Evolutionary conservation across 1,139 yeast genomes (phyloP).

Genomic region (Lipomyces yarrowii): DNA sequence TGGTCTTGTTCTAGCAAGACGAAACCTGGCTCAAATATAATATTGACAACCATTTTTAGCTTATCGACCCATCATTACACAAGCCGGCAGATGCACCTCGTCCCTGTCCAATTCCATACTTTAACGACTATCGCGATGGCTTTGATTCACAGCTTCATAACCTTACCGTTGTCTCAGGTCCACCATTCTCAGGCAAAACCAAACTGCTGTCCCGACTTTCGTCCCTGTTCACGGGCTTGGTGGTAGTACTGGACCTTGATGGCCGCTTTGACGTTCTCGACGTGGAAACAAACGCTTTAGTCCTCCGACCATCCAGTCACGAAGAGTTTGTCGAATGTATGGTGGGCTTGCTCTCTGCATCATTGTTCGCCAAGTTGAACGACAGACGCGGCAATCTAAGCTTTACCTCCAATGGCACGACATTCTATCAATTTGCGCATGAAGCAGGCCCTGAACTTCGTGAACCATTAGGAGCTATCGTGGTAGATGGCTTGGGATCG

Average conservation of each 20-base stretch:
- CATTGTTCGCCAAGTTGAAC: constrained; percentile 9
- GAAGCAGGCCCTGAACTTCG: background rate
- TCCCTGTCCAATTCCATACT: constrained; percentile 2
- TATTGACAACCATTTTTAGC: background rate
- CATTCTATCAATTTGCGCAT: background rate
- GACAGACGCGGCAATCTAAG: background rate
- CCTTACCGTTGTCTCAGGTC: constrained; percentile 19
- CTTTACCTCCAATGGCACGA: background rate
- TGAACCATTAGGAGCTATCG: constrained; percentile 4
- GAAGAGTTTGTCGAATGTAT: constrained; percentile 4
- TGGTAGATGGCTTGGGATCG: constrained; percentile 21
- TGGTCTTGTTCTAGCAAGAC: background rate
- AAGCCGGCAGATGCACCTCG: background rate
- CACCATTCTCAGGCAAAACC: constrained; percentile 27
- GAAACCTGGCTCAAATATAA: background rate
- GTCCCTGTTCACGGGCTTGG: constrained; percentile 4
- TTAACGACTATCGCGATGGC: background rate
- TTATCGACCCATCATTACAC: background rate
- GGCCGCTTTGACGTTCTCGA: constrained; percentile 11
- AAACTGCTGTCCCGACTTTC: constrained; percentile 13
- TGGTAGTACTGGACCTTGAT: constrained; percentile 26
- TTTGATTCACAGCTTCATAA: constrained; percentile 1
- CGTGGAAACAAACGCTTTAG: background rate
- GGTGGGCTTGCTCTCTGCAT: constrained; percentile 4
- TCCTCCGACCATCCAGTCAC: background rate